A percentile compares a stretch with the other conserved stretches of the same genome.
Evolutionary conservation across 2,329 filamentous ascomycete species (phyloP).

Genomic region (Achaetomium macrosporum): DNA sequence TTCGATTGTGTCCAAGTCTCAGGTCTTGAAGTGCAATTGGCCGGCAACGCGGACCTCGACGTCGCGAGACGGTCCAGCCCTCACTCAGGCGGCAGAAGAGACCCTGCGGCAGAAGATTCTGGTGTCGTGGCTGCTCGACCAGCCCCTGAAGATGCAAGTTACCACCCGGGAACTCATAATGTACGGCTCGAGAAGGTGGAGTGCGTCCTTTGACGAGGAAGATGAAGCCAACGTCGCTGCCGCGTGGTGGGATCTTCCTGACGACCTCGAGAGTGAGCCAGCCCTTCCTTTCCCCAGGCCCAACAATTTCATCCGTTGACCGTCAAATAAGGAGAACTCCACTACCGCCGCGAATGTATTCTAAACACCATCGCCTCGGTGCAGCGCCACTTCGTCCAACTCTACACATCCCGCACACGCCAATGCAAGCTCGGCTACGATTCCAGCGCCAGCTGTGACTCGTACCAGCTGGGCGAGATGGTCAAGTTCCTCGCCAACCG

Average conservation of each 20-base stretch:
- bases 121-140: constrained; percentile 59
- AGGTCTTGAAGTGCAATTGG: constrained; percentile 51
- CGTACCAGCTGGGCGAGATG: constrained; percentile 73
- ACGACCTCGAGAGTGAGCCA: constrained; percentile 56
- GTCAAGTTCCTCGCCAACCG: constrained; percentile 62
- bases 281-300: background rate
- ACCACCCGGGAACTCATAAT: constrained; percentile 62
- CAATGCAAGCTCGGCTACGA: constrained; percentile 74
- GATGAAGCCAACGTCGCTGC: constrained; percentile 29
- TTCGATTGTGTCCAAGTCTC: constrained; percentile 46
- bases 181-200: constrained; percentile 58
- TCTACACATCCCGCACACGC: constrained; percentile 60
- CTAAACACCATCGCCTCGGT: constrained; percentile 65
- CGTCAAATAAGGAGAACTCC: constrained; percentile 51
- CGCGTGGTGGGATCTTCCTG: constrained; percentile 66
- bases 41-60: constrained; percentile 35
- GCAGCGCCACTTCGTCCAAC: constrained; percentile 58
- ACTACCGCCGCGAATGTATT: constrained; percentile 59
- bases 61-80: constrained; percentile 28
- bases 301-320: background rate
- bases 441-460: constrained; percentile 65
- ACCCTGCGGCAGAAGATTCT: constrained; percentile 63
- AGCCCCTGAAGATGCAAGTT: constrained; percentile 53
- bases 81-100: constrained; percentile 53
- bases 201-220: constrained; percentile 30